Evolutionary conservation across 1,139 yeast species (phyloP), one percentile per base, ranked within the genome.

Genomic region (Blastobotrys apis): DNA sequence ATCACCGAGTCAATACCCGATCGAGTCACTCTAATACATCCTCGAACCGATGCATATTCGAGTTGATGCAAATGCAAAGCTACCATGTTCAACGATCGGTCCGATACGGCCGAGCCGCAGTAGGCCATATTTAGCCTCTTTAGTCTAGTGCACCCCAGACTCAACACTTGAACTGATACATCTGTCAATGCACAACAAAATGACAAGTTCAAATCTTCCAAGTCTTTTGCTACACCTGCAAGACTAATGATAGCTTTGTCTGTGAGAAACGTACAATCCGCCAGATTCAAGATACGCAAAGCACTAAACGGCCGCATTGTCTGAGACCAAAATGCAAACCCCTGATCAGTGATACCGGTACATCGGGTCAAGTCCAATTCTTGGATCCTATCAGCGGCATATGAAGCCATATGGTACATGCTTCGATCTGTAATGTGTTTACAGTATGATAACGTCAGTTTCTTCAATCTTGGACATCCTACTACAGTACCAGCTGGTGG

Each of bases 41-140:
- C 92, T 38, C 78, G 78, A 22, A 83, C 67, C 2, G 69, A 65
- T 45, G 84, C 65, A 21, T 65, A 61, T 45, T 74, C 72, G 47
- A 84, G 65, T 32, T 68, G 60, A 48, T 71, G 61, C 46, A 79
- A 62, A 47, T 76, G 79, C 37, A 80, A 63, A 1, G 85, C 78
- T n/a, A 84, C 71, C 1, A 82, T 75, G 25, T 78, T 71, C 37
- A 83, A 62, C 0, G 86, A 78, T 19, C 81, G 73, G 57, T 84
- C 92, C 56, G 86, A 79, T 3, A 84, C 87, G 0, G 92, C 90
- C 39, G 84, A 76, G 1, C 92, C 92, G 64, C 92, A 84, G 57
- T 81, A 84, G 10, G 86, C 79, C 42, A 83, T 61, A 52, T 81
- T 81, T 44, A 84, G 65, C 27, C 66, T 64, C 43, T 69, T 62